Evolutionary conservation across 2,329 filamentous ascomycete species (phyloP), one percentile per base, ranked within the genome.

Genomic region (Hirsutella thompsonii): DNA sequence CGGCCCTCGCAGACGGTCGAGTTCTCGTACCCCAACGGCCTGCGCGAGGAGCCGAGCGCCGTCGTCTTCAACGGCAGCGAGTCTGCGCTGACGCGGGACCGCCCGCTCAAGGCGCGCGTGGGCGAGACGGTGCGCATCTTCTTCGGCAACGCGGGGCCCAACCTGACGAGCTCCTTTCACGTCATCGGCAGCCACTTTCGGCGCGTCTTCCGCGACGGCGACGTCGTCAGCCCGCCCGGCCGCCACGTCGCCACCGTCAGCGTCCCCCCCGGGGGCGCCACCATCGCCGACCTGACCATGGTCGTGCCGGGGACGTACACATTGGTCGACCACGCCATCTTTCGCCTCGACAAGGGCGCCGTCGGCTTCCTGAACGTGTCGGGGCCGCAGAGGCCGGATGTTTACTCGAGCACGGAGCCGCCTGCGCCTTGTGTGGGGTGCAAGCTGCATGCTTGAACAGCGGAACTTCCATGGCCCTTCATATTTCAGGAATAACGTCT

Each of bases 101-200:
- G 44, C 5, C 57, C 57, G 2, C 51, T 60, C 18, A 58, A 57
- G 40, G 53, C 53, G 3, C 46, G 43, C 3, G 44, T 48, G 2
- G 52, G 52, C 14, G 55, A 60, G 41, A 52, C 48, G 4, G 49
- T 59, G 1, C 55, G 57, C n/a, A 49, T 60, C 29, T 60, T 56
- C 47, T 60, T 60, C 36, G 57, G 57, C 3, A 60, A 60, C 39
- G 55, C 54, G 1, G 57, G 57, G 0, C 57, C 57, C 2, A 60
- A 60, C 33, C 46, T 58, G 3, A 58, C 52, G 5, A 60, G 57
- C 43, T 51, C 56, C 3, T 55, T 59, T 23, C 57, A 60, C 47
- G 58, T 60, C 40, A 56, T 61, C 37, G 57, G 59, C 42, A 52
- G 47, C 37, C 51, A 53, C 29, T 59, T 60, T 39, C 36, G 45